Percentiles rank a stretch among this genome's conserved stretches.
Conservation (phyloP, 2,329 filamentous ascomycete species). For the Penicillium janthinellum region DNA sequence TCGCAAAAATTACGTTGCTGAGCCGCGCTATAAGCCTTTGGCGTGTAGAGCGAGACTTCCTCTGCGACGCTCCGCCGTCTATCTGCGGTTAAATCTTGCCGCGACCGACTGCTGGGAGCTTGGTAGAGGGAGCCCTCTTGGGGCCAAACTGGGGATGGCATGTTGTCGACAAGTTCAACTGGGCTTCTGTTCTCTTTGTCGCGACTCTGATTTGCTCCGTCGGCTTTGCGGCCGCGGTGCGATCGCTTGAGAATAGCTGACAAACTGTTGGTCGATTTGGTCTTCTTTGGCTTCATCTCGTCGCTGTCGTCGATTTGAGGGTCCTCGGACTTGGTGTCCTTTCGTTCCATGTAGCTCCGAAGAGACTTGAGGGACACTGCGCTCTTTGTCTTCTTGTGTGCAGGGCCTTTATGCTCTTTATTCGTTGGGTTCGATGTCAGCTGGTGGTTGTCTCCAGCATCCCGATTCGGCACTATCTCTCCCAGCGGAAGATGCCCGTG, state of each 20-base stretch:
- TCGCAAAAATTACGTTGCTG: constrained; percentile 65
- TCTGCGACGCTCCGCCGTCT: constrained; percentile 52
- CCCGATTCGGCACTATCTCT: constrained; percentile 44
- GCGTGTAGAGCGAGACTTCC: constrained; percentile 62
- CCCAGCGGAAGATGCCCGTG: constrained; percentile 37
- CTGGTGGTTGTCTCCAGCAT: constrained; percentile 29
- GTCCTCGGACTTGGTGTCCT: constrained; percentile 39
- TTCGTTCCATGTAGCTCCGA: constrained; percentile 50
- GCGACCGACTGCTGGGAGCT: constrained; percentile 35
- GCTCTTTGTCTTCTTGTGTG: constrained; percentile 59
- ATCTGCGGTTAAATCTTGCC: constrained; percentile 45
- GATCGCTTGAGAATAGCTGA: constrained; percentile 74
- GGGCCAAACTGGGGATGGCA: constrained; percentile 74
- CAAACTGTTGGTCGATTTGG: constrained; percentile 83
- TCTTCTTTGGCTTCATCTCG: constrained; percentile 63
- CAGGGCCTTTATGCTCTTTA: constrained; percentile 35
- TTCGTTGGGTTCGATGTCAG: constrained; percentile 43
- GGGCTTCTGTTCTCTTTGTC: constrained; percentile 85
- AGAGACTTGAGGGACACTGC: constrained; percentile 56
- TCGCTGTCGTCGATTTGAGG: constrained; percentile 37
- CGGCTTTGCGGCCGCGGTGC: constrained; percentile 65
- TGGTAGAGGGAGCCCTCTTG: constrained; percentile 61
- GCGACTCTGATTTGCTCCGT: constrained; percentile 55
- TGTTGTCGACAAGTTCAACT: constrained; percentile 47
- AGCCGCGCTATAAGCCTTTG: constrained; percentile 60